Evolutionary conservation across 2,329 filamentous ascomycete genomes (phyloP), one percentile per base, ranked within the genome.

Genomic region (Apiospora aurea): DNA sequence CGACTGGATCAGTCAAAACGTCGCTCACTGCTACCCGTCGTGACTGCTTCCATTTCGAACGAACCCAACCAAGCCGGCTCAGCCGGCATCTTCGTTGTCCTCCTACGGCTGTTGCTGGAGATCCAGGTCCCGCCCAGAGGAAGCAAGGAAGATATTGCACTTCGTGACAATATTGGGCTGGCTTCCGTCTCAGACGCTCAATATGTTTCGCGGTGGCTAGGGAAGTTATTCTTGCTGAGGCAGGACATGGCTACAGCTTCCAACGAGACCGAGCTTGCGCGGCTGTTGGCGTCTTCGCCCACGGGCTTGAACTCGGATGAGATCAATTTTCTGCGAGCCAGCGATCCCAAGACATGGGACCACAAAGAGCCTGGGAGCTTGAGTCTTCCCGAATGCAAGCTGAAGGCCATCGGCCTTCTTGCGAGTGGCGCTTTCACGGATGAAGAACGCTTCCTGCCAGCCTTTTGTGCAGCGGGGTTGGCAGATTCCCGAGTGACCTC

Each of bases 401-500:
- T 90, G 4, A 89, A 91, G 67, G 89, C 90, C 6, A 87, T 92
- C 6, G 89, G 87, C 29, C 91, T 98, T 71, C 84, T 99, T 26
- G 91, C 93, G 2, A 97, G 94, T 78, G 95, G 94, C 5, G 91
- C 95, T 8, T 98, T 99, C 81, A 91, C 85, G 0, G 94, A 98
- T 73, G 83, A 90, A 0, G 94, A 98, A 78, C 91, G 95, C 44
- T 94, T 98, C 76, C 81, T 98, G 16, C 93, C 96, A 0, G 93
- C 94, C 0, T 83, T 98, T 0, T 95, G 93, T 79, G 95, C 95
- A 6, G 92, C 94, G 38, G 92, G 94, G 0, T 95, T 95, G 81
- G 85, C 91, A 1, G 96, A 98, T 75, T 94, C 92, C 47, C 89
- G 92, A 11, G 91, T 98, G 49, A 91, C 93, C 14, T 90, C 93